Conservation (phyloP, 306 rosid species). For the Alnus glutinosa region DNA sequence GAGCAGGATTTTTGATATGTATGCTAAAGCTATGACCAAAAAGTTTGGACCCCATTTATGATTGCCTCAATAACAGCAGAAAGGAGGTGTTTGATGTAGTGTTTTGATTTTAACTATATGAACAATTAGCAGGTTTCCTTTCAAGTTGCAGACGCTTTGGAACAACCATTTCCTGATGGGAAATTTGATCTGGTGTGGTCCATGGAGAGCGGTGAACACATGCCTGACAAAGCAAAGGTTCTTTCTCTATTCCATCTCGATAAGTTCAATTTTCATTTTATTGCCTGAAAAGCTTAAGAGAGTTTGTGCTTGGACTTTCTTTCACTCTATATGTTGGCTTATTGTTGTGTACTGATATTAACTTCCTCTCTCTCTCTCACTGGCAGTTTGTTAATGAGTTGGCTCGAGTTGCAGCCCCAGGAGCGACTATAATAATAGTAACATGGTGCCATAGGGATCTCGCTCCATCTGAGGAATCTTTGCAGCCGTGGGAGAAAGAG, state of each 20-base stretch:
- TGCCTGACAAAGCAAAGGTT: constrained; percentile 93
- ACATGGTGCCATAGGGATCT: constrained; percentile 99
- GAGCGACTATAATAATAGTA: constrained; percentile 73
- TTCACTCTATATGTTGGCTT: constrained; percentile 7
- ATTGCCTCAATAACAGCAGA: not conserved
- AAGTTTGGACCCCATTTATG: not conserved
- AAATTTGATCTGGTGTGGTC: constrained; percentile 91
- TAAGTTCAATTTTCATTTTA: not conserved
- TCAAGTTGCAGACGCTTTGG: constrained; percentile 84
- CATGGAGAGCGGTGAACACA: constrained; percentile 99
- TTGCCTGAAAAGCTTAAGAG: not conserved
- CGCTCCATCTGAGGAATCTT: constrained; percentile 50
- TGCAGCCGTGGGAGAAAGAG: constrained; percentile 65
- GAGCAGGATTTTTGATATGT: not conserved
- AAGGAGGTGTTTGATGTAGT: not conserved
- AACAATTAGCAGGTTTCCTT: constrained; percentile 56
- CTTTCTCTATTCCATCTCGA: not conserved
- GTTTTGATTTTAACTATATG: not conserved
- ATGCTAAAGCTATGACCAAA: not conserved
- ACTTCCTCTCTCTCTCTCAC: constrained; percentile 3
- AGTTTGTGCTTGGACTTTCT: constrained; percentile 7
- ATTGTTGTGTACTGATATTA: constrained; percentile 4
- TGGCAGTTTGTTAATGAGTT: constrained; percentile 80
- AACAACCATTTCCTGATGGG: constrained; percentile 77
- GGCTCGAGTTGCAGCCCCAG: constrained; percentile 90